Evolutionary conservation across 169 alveolate genomes (phyloP).

Genomic region (Cyclospora cayetanensis): DNA sequence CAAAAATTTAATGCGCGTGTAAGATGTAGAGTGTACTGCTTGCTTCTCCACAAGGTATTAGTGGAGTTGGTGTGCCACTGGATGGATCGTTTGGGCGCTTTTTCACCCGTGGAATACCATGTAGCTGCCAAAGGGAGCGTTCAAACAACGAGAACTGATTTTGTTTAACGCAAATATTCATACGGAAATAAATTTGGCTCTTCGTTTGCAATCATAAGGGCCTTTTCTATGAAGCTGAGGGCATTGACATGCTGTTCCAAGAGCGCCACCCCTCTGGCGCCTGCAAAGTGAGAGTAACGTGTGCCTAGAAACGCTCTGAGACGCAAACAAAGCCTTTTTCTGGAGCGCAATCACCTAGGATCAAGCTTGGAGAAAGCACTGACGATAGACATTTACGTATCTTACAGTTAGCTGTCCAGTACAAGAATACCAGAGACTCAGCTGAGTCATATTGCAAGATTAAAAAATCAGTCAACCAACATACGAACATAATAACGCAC

Average conservation of each 20-base stretch:
- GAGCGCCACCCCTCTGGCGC: conserved; percentile 5
- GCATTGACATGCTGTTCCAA: conserved; percentile 50
- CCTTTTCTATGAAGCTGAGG: conserved; percentile 19
- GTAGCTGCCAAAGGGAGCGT: too few relatives aligned
- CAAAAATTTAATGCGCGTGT: too few relatives aligned
- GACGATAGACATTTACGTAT: background rate
- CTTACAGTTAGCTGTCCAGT: background rate
- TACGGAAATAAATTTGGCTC: conserved; percentile 21
- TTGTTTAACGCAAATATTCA: too few relatives aligned
- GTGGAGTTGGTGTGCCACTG: too few relatives aligned
- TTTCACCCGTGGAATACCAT: too few relatives aligned
- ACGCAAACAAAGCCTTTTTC: too few relatives aligned
- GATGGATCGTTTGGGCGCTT: too few relatives aligned
- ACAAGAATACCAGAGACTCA: background rate
- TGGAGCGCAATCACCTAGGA: background rate
- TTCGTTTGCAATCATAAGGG: conserved; percentile 14
- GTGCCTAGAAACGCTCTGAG: conserved; percentile 47
- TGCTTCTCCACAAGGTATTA: too few relatives aligned
- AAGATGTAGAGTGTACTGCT: too few relatives aligned
- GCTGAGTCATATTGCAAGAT: background rate
- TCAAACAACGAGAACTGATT: too few relatives aligned
- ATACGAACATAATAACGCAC: too few relatives aligned
- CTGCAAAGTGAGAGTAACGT: background rate
- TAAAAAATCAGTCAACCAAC: too few relatives aligned
- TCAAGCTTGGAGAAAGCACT: background rate